Evolutionary conservation across 164 flowering plant species (phyloP), one percentile per base, ranked within the genome.

Genomic region (Hamamelis virginiana): DNA sequence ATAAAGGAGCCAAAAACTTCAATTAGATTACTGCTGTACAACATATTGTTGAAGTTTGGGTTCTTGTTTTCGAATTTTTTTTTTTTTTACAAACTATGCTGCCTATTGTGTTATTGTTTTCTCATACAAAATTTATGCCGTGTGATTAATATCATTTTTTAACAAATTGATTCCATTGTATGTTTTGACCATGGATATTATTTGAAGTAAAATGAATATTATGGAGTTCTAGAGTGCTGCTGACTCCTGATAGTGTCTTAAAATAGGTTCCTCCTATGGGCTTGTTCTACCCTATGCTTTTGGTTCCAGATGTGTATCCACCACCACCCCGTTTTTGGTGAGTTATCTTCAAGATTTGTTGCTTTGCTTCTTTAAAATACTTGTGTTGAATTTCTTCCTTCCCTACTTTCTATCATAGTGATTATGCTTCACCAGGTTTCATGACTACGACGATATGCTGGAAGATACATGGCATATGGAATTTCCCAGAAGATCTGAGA

Each of bases 201-300:
- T 59, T 9, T 47, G 12, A 33, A 15, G 21, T 28, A 18, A 33
- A 59, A 57, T 45, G 41, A 45, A 46, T 22, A 33, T 28, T 61
- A 8, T 62, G 25, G 12, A 50, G 53, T 19, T 44, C 16, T 57
- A 26, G 46, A 41, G 46, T 70, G 61, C 66, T 60, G 26, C 63
- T 51, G n/a, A 59, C 53, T 27, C 9, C 48, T 85, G 69, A 70
- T 55, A 14, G 9, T 76, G 72, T 68, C 44, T 64, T 62, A 67
- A 58, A 75, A 79, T 59, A 93, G 99, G 95, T 93, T 63, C 95
- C 99, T 75, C 97, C 99, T 22, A 91, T 93, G 98, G 98, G 99
- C 73, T 75, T 93, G 75, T 96, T 96, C 80, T 90, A 86, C 76
- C 98, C 99, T 55, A 84, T 55, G 73, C 92, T 96, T 77, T 82